Percentiles rank a stretch among this genome's conserved stretches.
Conservation (phyloP, 768 basidiomycete species). For the Gloeostereum incarnatum region DNA sequence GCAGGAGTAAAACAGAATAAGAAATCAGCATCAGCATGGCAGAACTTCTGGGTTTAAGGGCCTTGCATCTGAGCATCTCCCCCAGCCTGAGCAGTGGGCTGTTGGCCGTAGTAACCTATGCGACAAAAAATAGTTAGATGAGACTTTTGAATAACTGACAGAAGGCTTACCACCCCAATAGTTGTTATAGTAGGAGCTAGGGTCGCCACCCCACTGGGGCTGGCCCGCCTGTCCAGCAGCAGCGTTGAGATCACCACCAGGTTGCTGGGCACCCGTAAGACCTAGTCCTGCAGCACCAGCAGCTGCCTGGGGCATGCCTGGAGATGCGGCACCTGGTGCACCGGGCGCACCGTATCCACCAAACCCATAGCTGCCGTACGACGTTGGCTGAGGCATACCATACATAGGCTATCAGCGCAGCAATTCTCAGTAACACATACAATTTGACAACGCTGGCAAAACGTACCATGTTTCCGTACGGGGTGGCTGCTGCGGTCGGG, state of each 20-base stretch:
- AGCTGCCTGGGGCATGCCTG: constrained; percentile 37
- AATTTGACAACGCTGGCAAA: not conserved
- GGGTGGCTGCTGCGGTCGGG: constrained; percentile 50
- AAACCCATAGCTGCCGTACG: constrained; percentile 76
- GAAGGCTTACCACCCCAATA: constrained; percentile 71
- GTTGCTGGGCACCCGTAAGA: constrained; percentile 45
- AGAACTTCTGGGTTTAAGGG: constrained; percentile 16
- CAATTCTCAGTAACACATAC: constrained; percentile 5
- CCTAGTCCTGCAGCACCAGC: constrained; percentile 48
- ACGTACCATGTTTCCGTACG: constrained; percentile 77
- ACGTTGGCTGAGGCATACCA: constrained; percentile 76
- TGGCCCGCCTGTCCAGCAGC: constrained; percentile 51
- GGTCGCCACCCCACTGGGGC: constrained; percentile 73
- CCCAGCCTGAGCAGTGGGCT: constrained; percentile 46
- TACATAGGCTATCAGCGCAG: constrained; percentile 62
- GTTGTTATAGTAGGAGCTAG: constrained; percentile 68
- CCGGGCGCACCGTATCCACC: constrained; percentile 50
- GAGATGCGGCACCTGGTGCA: constrained; percentile 38
- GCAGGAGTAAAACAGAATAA: no score
- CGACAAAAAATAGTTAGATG: constrained; percentile 10
- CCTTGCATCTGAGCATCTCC: constrained; percentile 49
- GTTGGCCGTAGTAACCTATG: constrained; percentile 77
- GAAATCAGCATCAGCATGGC: constrained; percentile 1
- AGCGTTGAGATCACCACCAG: constrained; percentile 44
- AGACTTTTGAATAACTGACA: not conserved